These are phyloP conservation scores for Ogataea henricii DNA, from an alignment of 805 yeast genomes.

Conservation along the genomic window DNA sequence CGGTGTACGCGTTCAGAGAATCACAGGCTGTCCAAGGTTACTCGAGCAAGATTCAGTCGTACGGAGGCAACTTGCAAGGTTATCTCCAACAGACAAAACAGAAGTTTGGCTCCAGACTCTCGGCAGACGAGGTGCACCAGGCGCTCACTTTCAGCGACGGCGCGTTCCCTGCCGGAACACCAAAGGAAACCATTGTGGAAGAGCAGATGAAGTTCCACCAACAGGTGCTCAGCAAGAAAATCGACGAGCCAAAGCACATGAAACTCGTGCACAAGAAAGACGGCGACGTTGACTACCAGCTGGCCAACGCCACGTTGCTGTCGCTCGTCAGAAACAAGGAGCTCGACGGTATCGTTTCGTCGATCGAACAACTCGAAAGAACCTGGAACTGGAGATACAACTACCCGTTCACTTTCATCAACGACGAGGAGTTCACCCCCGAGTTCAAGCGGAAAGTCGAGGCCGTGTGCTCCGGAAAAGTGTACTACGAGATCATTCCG, in stretches of 20 bases:
- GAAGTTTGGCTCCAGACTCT: slow-evolving; percentile 5
- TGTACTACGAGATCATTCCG: slow-evolving; percentile 35
- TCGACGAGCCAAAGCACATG: slow-evolving; percentile 49
- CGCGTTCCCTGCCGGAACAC: slow-evolving; percentile 17
- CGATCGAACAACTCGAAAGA: slow-evolving; percentile 61
- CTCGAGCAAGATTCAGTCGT: slow-evolving; percentile 12
- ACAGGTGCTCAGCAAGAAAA: slow-evolving; percentile 36
- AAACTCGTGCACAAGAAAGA: slow-evolving; percentile 27
- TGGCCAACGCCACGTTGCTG: slow-evolving; percentile 70
- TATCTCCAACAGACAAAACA: slow-evolving; percentile 8
- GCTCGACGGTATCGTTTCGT: slow-evolving; percentile 44
- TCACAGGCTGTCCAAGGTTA: slow-evolving; percentile 15
- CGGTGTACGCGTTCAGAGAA: slow-evolving; percentile 15
- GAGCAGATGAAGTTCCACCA: slow-evolving; percentile 42
- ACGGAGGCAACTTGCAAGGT: slow-evolving; percentile 16
- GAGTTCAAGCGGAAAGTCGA: slow-evolving; percentile 52
- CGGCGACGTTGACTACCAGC: slow-evolving; percentile 21
- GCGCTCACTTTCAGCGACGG: slow-evolving; percentile 18
- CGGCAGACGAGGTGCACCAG: slow-evolving; percentile 17
- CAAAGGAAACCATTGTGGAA: slow-evolving; percentile 34
- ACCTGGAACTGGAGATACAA: slow-evolving; percentile 65
- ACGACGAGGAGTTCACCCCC: slow-evolving; percentile 65
- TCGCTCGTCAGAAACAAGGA: slow-evolving; percentile 73
- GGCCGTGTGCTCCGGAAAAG: slow-evolving; percentile 35
- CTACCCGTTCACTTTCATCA: slow-evolving; percentile 77